phyloP scores from a whole-genome alignment of 2,329 filamentous ascomycete genomes.

The Rachicladosporium sp. region DNA sequence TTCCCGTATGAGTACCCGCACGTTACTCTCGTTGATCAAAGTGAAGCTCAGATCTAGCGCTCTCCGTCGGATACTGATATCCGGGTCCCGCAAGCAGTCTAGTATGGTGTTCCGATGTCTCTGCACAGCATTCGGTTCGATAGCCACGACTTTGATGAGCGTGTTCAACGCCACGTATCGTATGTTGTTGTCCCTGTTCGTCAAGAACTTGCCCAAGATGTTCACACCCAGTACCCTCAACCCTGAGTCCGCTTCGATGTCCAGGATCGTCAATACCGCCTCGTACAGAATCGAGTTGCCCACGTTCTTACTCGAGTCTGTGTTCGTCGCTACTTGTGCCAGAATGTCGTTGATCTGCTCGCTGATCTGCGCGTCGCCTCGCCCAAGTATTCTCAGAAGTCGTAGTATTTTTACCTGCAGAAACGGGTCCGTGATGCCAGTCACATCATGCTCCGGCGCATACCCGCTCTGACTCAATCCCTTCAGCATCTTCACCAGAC shows the following conservation, averaged over 20 bases:
- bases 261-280: constrained; percentile 88
- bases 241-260: constrained; percentile 95
- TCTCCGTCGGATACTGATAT: constrained; percentile 91
- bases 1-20: constrained; percentile 84
- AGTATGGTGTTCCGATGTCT: constrained; percentile 94
- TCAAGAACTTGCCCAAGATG: constrained; percentile 92
- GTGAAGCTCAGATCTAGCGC: constrained; percentile 98
- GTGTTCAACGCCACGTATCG: constrained; percentile 96
- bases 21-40: constrained; percentile 91
- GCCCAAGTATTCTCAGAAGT: constrained; percentile 70
- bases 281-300: constrained; percentile 98
- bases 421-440: constrained; percentile 97
- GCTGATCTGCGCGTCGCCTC: constrained; percentile 75
- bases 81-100: constrained; percentile 88
- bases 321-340: constrained; percentile 86
- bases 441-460: constrained; percentile 94
- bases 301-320: constrained; percentile 94
- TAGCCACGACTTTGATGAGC: constrained; percentile 91
- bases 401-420: constrained; percentile 92
- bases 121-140: constrained; percentile 95
- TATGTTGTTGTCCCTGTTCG: constrained; percentile 99
- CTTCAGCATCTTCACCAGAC: constrained; percentile 82
- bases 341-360: constrained; percentile 98
- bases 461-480: constrained; percentile 89
- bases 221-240: constrained; percentile 91